Conservation (phyloP, 768 basidiomycete genomes). For the Piloderma croceum region DNA sequence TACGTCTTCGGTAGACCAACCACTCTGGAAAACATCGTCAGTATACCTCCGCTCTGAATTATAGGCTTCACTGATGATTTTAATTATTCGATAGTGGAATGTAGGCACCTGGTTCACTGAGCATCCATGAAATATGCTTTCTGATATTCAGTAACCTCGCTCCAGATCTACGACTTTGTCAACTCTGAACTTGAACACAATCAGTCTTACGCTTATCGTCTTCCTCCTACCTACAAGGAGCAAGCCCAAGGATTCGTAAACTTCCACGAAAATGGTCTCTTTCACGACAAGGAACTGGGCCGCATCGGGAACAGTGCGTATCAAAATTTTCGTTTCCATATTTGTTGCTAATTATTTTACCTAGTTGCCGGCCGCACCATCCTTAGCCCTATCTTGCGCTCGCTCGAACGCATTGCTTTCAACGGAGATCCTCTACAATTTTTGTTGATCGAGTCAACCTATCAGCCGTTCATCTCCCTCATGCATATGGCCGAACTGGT, state of each 20-base stretch:
- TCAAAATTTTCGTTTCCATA: neutral
- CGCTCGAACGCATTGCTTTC: constrained; percentile 75
- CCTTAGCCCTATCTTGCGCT: constrained; percentile 61
- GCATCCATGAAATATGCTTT: neutral
- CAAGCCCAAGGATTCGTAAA: constrained; percentile 72
- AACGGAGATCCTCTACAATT: constrained; percentile 76
- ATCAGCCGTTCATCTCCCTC: constrained; percentile 88
- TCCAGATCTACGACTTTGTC: constrained; percentile 71
- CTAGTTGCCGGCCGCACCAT: constrained; percentile 80
- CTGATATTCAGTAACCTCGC: constrained; percentile 10
- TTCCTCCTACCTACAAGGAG: constrained; percentile 73
- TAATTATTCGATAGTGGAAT: constrained; percentile 55
- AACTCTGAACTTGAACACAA: constrained; percentile 76
- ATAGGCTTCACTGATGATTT: constrained; percentile 12
- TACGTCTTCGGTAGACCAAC: constrained; percentile 66
- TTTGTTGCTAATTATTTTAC: constrained; percentile 1
- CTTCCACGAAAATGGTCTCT: constrained; percentile 74
- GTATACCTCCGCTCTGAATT: no score
- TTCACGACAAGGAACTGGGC: constrained; percentile 53
- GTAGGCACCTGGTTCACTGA: constrained; percentile 35
- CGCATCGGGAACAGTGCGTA: constrained; percentile 76
- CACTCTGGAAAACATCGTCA: constrained; percentile 62
- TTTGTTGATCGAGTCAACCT: constrained; percentile 72
- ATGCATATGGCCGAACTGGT: constrained; percentile 70
- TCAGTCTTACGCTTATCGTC: constrained; percentile 71